Base-by-base conservation (phyloP, 2,329 filamentous ascomycete genomes). In the Remersonia thermophila region DNA sequence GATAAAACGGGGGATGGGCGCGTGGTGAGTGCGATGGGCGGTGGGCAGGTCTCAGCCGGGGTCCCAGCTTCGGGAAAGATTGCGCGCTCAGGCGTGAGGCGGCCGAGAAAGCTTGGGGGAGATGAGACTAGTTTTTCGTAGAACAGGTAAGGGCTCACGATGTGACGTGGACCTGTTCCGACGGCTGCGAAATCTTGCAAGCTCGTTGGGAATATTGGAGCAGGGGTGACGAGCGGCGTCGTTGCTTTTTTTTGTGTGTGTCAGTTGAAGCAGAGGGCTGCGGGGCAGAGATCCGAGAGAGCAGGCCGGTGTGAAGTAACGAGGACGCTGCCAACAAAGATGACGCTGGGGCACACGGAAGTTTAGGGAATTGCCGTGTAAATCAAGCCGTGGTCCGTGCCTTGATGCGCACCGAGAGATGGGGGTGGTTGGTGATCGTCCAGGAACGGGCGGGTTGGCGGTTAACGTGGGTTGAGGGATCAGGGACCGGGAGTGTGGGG, bases 61-160 rank as follows among this genome's bases (percentile, higher is more conserved):
- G 20, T 23, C 27, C 32, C 32, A 46, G 54, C 52, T 57, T 59
- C 9, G 20, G 20, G 20, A 59, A 61, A 55, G 61, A 59, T 51
- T 55, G 46, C 53, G 49, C 55, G 52, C 55, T 55, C 51, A 47
- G 48, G n/a, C n/a, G n/a, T n/a, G n/a, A n/a, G n/a, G n/a, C n/a
- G n/a, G n/a, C n/a, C n/a, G n/a, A n/a, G n/a, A n/a, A n/a, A n/a
- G n/a, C n/a, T n/a, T n/a, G n/a, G n/a, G n/a, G n/a, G n/a, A n/a
- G n/a, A n/a, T n/a, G n/a, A n/a, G n/a, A n/a, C n/a, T n/a, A n/a
- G n/a, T n/a, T n/a, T n/a, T n/a, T n/a, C n/a, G n/a, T n/a, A n/a
- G n/a, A n/a, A n/a, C n/a, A n/a, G n/a, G n/a, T n/a, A n/a, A n/a
- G n/a, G n/a, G n/a, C n/a, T n/a, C n/a, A n/a, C n/a, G n/a, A n/a